Base-by-base conservation (phyloP, 1,284 basidiomycete genomes). In the Sanghuangporus sanghuang region DNA sequence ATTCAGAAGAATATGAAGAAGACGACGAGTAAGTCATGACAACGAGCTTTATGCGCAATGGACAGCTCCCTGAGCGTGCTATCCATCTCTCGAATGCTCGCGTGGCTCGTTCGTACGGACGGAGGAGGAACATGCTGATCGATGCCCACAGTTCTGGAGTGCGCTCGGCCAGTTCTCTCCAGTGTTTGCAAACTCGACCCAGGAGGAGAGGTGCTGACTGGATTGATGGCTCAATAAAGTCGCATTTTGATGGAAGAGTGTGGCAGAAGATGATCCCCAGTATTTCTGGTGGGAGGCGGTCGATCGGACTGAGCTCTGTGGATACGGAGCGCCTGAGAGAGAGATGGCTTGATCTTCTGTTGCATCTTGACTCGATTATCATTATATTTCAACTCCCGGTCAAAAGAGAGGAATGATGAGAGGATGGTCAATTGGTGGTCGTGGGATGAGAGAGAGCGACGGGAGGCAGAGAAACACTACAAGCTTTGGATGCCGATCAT, bases 181-280 rank as follows among this genome's bases (percentile, higher is more conserved):
- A 63, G 38, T 54, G n/a, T 18, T 55, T 63, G 57, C 62, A 63
- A 5, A 59, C 56, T 7, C 48, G 23, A 18, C 57, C 38, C 3
- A 63, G 62, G n/a, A 63, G 42, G n/a, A 63, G 27, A n/a, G 62
- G 62, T 3, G 62, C 46, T 2, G 50, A 18, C 7, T 46, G 27
- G 16, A 61, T 61, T n/a, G 64, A 65, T 11, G 64, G 64, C 27
- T 58, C 57, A 32, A 62, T 38, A 21, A 65, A 65, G 21, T 53
- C 64, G 9, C 38, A 50, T 18, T 54, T 59, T 36, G 27, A 58
- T 12, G 60, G 64, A 32, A 64, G 50, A n/a, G 63, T 39, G 27
- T 59, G 44, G 56, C 63, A 64, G 38, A 64, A 64, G 49, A 64
- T 64, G 16, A 64, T 64, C 32, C 63, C 56, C 36, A 64, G 57